Percentiles rank a stretch among this genome's conserved stretches.
These are phyloP conservation scores for Thermomucor indicae-seudaticae DNA, from an alignment of 371 early-diverging fungal genomes.

Conservation along the genomic window DNA sequence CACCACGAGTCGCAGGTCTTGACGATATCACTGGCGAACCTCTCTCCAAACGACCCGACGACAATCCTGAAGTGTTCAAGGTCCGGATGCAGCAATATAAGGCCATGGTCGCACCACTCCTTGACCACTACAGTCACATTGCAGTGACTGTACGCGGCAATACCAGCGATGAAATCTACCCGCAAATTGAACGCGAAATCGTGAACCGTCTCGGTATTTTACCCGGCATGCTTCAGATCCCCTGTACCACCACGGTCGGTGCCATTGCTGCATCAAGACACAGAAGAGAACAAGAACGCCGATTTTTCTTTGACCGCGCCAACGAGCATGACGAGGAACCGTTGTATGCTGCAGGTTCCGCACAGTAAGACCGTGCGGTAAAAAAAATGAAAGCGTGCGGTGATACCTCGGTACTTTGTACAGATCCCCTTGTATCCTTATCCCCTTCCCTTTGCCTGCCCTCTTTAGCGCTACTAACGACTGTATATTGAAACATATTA, in stretches of 20 bases:
- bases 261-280: slow-evolving; percentile 8
- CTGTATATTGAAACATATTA: too few relatives aligned
- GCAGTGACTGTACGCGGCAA: slow-evolving; percentile 66
- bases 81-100: slow-evolving; percentile 77
- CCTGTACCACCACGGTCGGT: slow-evolving; percentile 3
- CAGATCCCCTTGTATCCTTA: too few relatives aligned
- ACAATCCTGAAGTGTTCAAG: slow-evolving; percentile 82
- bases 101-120: slow-evolving; percentile 68
- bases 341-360: too few relatives aligned
- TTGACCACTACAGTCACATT: slow-evolving; percentile 76
- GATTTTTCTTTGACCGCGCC: too few relatives aligned
- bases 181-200: slow-evolving; percentile 65
- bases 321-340: too few relatives aligned
- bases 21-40: slow-evolving; percentile 95
- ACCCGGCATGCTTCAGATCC: slow-evolving; percentile 14
- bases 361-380: too few relatives aligned
- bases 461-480: too few relatives aligned
- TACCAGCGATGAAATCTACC: slow-evolving; percentile 88
- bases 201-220: slow-evolving; percentile 39
- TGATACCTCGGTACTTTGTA: too few relatives aligned
- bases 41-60: slow-evolving; percentile 87
- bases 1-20: slow-evolving; percentile 76
- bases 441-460: too few relatives aligned
- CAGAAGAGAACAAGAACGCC: too few relatives aligned
- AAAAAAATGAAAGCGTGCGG: too few relatives aligned